These are phyloP conservation scores for Rhododendron simsii DNA, from an alignment of 148 eudicot genomes.

Conservation along the genomic window DNA sequence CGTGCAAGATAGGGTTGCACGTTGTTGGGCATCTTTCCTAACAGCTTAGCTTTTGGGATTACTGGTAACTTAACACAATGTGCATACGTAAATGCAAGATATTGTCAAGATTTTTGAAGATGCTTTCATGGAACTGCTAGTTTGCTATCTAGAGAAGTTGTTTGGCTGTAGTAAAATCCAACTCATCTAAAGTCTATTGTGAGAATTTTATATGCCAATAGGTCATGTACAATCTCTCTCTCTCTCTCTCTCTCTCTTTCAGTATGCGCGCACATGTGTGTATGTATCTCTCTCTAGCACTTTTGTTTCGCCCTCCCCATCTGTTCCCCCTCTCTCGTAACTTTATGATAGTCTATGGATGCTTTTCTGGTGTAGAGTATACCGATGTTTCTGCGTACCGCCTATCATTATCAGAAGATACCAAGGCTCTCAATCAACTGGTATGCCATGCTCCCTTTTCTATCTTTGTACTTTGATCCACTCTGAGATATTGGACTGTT, in stretches of 20 bases:
- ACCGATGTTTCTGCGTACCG: constrained; percentile 96
- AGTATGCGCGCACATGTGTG: background rate
- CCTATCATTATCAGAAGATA: constrained; percentile 89
- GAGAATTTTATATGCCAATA: background rate
- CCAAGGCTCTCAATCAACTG: constrained; percentile 96
- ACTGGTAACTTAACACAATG: no score
- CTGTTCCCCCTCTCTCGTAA: background rate
- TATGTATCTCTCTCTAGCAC: background rate
- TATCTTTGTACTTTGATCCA: background rate
- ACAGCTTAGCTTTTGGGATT: no score
- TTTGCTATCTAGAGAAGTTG: background rate
- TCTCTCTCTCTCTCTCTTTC: background rate
- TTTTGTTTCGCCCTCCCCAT: background rate
- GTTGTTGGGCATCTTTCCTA: no score
- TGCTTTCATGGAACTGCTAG: background rate
- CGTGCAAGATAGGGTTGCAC: no score
- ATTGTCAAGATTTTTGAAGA: background rate
- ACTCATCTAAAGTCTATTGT: background rate
- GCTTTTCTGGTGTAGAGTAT: constrained; percentile 51
- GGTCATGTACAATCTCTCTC: background rate
- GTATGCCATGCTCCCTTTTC: constrained; percentile 31
- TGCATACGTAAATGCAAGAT: background rate
- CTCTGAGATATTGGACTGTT: background rate
- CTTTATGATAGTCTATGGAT: background rate
- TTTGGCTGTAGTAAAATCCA: background rate